These are phyloP conservation scores for Cyberlindnera suaveolens DNA, from an alignment of 805 yeast genomes.

Conservation along the genomic window DNA sequence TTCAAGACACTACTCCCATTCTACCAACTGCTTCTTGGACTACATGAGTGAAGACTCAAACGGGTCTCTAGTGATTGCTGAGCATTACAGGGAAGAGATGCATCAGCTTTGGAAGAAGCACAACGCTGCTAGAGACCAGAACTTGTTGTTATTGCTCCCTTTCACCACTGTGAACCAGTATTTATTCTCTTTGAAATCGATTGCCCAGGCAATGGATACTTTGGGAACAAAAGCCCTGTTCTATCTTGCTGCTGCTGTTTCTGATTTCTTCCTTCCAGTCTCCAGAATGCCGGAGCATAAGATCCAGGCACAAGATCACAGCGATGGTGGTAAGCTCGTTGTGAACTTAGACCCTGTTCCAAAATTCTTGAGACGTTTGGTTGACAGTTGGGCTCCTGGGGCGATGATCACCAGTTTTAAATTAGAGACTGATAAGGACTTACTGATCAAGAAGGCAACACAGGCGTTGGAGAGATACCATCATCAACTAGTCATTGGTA, in stretches of 20 bases:
- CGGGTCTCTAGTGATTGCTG: slow-evolving; percentile 57
- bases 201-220: slow-evolving; percentile 53
- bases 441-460: slow-evolving; percentile 68
- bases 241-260: slow-evolving; percentile 95
- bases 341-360: slow-evolving; percentile 95
- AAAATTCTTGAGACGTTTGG: slow-evolving; percentile 80
- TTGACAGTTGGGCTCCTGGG: slow-evolving; percentile 89
- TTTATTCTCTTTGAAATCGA: slow-evolving; percentile 68
- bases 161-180: slow-evolving; percentile 95
- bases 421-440: slow-evolving; percentile 75
- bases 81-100: slow-evolving; percentile 57
- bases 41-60: slow-evolving; percentile 47
- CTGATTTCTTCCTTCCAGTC: slow-evolving; percentile 89
- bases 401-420: slow-evolving; percentile 95
- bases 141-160: slow-evolving; percentile 54
- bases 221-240: slow-evolving; percentile 60
- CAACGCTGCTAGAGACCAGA: slow-evolving; percentile 29
- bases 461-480: slow-evolving; percentile 79
- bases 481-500: slow-evolving; percentile 94
- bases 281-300: slow-evolving; percentile 88
- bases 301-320: slow-evolving; percentile 72
- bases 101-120: slow-evolving; percentile 51
- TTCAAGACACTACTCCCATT: slow-evolving; percentile 82
- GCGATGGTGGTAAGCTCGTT: slow-evolving; percentile 58
- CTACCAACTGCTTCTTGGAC: slow-evolving; percentile 81